phyloP scores from a whole-genome alignment of 306 rosid genomes.

The Casuarina glauca region DNA sequence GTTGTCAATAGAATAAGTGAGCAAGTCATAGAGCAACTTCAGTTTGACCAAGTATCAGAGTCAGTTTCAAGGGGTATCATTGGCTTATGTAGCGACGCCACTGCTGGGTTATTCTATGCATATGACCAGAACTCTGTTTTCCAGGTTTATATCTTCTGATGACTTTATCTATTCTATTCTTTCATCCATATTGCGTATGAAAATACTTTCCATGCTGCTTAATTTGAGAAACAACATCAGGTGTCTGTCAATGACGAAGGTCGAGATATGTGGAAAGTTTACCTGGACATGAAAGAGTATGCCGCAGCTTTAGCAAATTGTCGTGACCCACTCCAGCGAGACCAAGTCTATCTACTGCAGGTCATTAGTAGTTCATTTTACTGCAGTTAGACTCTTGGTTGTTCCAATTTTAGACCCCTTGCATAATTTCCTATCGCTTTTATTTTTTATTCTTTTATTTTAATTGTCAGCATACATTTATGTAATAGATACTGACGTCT shows the following conservation, averaged over 20 bases:
- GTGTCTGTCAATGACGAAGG: conserved; percentile 96
- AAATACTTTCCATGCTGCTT: conserved; percentile 23
- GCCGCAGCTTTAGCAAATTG: conserved; percentile 92
- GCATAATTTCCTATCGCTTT: not conserved
- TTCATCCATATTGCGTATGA: conserved; percentile 17
- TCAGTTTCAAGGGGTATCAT: conserved; percentile 82
- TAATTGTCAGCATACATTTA: not conserved
- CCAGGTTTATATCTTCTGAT: conserved; percentile 65
- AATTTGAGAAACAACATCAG: conserved; percentile 47
- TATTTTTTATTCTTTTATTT: not conserved
- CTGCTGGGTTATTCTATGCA: conserved; percentile 95
- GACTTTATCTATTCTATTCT: conserved; percentile 24
- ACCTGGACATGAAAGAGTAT: conserved; percentile 91
- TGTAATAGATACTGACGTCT: conserved; percentile 4
- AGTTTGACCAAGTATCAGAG: conserved; percentile 88
- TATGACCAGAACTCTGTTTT: conserved; percentile 89
- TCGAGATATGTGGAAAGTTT: conserved; percentile 96
- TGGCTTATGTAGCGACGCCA: conserved; percentile 97
- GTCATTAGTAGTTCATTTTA: conserved; percentile 37
- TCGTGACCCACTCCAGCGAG: conserved; percentile 88
- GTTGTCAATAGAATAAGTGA: conserved; percentile 97
- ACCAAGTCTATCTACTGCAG: conserved; percentile 93
- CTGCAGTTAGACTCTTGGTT: conserved; percentile 5
- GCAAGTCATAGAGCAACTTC: conserved; percentile 90
- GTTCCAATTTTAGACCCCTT: conserved; percentile 16